Percentiles rank a stretch among this genome's conserved stretches.
Evolutionary conservation across 2,329 filamentous ascomycete species (phyloP).

Genomic region (Exophiala sp.): DNA sequence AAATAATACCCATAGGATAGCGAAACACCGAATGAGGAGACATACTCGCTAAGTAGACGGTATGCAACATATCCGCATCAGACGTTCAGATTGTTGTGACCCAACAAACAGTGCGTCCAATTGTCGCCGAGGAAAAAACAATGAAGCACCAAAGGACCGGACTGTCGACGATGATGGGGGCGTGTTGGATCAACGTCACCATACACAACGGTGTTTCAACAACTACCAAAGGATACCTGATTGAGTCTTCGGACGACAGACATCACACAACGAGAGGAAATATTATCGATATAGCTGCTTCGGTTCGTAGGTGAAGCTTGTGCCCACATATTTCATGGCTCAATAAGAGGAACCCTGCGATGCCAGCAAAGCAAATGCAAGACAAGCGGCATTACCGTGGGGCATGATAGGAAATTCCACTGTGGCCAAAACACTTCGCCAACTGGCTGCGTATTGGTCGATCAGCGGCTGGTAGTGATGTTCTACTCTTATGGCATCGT

Average conservation of each 20-base stretch:
- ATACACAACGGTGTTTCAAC: constrained; percentile 9
- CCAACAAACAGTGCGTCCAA: constrained; percentile 22
- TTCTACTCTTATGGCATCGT: constrained; percentile 23
- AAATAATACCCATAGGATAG: constrained; percentile 5
- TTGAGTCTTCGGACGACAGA: constrained; percentile 10
- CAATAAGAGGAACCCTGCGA: constrained; percentile 23
- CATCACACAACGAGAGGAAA: constrained; percentile 18
- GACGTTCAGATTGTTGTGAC: constrained; percentile 6
- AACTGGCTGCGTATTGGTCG: constrained; percentile 24
- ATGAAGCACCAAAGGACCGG: constrained; percentile 4
- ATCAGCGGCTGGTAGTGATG: constrained; percentile 14
- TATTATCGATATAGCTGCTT: constrained; percentile 18
- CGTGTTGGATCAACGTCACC: constrained; percentile 12
- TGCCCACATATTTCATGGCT: constrained; percentile 20
- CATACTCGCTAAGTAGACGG: constrained; percentile 29
- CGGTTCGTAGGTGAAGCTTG: constrained; percentile 19
- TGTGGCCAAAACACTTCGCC: constrained; percentile 26
- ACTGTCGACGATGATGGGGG: constrained; percentile 8
- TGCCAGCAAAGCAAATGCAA: constrained; percentile 30
- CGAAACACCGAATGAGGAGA: constrained; percentile 10
- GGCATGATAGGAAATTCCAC: constrained; percentile 27
- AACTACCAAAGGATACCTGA: constrained; percentile 7
- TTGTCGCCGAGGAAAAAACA: constrained; percentile 6
- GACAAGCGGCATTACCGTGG: constrained; percentile 26
- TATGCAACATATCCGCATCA: constrained; percentile 28